A percentile compares a stretch with the other conserved stretches of the same genome.
These are phyloP conservation scores for Apophysomyces trapeziformis DNA, from an alignment of 371 early-diverging fungal genomes.

Conservation along the genomic window DNA sequence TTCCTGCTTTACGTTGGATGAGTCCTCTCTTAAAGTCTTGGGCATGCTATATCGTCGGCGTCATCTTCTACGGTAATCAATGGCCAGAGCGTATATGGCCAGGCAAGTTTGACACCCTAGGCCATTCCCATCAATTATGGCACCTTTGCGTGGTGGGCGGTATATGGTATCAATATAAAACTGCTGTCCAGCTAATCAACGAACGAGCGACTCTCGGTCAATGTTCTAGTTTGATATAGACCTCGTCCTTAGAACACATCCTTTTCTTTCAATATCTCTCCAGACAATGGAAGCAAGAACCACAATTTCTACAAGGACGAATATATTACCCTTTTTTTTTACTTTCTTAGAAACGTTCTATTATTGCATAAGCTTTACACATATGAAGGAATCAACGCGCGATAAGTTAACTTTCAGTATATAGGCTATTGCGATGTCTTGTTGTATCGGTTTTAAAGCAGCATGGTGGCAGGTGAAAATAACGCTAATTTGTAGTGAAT, in stretches of 20 bases:
- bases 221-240: not conserved
- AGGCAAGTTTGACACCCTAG: slow-evolving; percentile 74
- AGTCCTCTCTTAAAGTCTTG: slow-evolving; percentile 47
- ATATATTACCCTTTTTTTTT: not conserved
- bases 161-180: slow-evolving; percentile 69
- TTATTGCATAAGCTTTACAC: no score
- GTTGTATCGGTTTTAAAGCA: no score
- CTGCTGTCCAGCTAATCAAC: slow-evolving; percentile 37
- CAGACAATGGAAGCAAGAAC: no score
- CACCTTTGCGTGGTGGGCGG: slow-evolving; percentile 76
- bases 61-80: slow-evolving; percentile 68
- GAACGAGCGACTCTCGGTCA: not conserved
- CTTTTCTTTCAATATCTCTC: no score
- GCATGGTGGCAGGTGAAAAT: no score
- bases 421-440: no score
- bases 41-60: slow-evolving; percentile 40
- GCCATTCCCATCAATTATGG: slow-evolving; percentile 85
- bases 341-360: not conserved
- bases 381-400: no score
- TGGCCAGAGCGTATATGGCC: slow-evolving; percentile 77
- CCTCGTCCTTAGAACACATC: not conserved
- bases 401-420: no score
- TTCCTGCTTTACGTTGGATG: slow-evolving; percentile 46
- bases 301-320: no score
- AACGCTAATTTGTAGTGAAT: no score